These are phyloP conservation scores for Limonium bicolor DNA, from an alignment of 148 eudicot genomes.

Conservation along the genomic window DNA sequence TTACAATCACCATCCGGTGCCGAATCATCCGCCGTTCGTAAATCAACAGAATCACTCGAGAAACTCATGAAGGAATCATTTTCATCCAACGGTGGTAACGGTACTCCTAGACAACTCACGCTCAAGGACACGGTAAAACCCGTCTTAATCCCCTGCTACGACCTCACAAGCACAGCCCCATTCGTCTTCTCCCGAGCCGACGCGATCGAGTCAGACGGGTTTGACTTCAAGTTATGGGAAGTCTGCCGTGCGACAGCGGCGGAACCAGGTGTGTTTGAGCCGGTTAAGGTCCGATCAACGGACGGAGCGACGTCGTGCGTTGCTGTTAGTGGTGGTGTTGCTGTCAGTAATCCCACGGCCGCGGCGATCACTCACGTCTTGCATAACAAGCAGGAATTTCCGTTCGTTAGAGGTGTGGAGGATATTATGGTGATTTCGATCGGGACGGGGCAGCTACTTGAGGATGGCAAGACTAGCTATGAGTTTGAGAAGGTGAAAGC, in stretches of 20 bases:
- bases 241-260: conserved; percentile 81
- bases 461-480: conserved; percentile 28
- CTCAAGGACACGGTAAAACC: conserved; percentile 75
- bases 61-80: conserved; percentile 47
- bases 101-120: conserved; percentile 35
- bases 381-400: conserved; percentile 89
- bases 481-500: conserved; percentile 44
- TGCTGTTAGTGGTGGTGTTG: conserved; percentile 65
- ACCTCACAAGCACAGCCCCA: conserved; percentile 62
- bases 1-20: conserved; percentile 13
- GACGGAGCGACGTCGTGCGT: conserved; percentile 55
- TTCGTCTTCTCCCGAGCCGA: conserved; percentile 79
- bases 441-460: conserved; percentile 66
- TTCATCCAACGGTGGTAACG: conserved; percentile 18
- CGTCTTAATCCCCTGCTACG: conserved; percentile 78
- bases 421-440: conserved; percentile 77
- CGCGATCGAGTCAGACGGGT: conserved; percentile 66
- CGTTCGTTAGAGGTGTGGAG: conserved; percentile 85
- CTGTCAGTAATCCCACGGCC: conserved; percentile 74
- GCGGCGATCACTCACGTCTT: conserved; percentile 94
- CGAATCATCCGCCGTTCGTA: conserved; percentile 13
- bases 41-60: no score
- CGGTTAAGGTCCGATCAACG: conserved; percentile 44
- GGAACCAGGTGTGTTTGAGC: conserved; percentile 49
- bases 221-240: conserved; percentile 64